These are phyloP conservation scores for Kuraishia piskuri DNA, from an alignment of 805 yeast genomes.

Conservation along the genomic window DNA sequence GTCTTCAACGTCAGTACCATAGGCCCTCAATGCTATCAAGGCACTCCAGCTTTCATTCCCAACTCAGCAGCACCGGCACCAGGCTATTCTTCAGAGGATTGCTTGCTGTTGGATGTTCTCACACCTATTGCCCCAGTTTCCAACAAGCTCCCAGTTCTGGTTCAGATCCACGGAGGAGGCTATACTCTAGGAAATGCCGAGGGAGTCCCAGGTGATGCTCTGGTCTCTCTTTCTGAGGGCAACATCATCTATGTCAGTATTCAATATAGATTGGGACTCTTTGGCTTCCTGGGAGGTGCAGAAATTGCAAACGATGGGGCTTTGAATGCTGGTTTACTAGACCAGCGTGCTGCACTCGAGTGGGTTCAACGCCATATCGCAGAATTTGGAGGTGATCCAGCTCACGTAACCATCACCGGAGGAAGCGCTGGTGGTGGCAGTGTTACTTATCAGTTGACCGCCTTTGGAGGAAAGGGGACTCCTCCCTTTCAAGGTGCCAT, in stretches of 20 bases:
- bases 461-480: no score
- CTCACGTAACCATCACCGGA: constrained; percentile 13
- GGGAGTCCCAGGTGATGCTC: constrained; percentile 6
- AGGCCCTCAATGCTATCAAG: no score
- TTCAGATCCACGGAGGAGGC: constrained; percentile 13
- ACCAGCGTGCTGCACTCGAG: constrained; percentile 11
- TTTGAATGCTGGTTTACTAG: constrained; percentile 14
- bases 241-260: constrained; percentile 9
- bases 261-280: constrained; percentile 12
- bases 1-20: no score
- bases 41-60: no score
- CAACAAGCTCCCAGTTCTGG: constrained; percentile 10
- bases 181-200: constrained; percentile 6
- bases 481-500: no score
- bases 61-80: no score
- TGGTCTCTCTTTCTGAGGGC: constrained; percentile 1
- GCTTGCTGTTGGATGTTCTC: no score
- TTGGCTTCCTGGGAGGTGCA: constrained; percentile 11
- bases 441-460: constrained; percentile 3
- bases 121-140: no score
- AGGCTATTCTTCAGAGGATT: no score
- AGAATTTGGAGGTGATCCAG: constrained; percentile 13
- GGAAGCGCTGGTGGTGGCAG: constrained; percentile 13
- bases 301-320: constrained; percentile 6
- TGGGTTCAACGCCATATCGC: constrained; percentile 12